Evolutionary conservation across 106 monocot species (phyloP).

Genomic region (Triglochin maritima): DNA sequence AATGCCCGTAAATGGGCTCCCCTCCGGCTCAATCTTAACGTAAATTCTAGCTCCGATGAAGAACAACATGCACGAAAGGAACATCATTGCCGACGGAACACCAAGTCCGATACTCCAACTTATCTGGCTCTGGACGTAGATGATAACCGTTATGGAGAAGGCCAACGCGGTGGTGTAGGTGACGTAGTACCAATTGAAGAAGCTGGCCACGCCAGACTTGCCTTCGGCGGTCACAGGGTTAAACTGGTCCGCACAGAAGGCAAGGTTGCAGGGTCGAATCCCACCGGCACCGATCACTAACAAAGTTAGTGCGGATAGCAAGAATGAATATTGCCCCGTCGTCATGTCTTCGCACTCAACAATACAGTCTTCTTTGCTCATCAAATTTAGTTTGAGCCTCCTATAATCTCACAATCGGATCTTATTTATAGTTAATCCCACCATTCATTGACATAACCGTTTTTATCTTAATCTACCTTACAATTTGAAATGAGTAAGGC

Average conservation of each 20-base stretch:
- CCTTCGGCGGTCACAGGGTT: constrained; percentile 54
- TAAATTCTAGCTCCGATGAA: constrained; percentile 35
- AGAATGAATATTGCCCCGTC: background rate
- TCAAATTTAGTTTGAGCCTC: too few species aligned
- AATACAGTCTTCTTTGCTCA: background rate
- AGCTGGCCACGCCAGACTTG: constrained; percentile 56
- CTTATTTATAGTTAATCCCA: too few species aligned
- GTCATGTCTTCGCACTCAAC: background rate
- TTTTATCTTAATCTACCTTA: too few species aligned
- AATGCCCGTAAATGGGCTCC: constrained; percentile 27
- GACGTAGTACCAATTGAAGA: constrained; percentile 96
- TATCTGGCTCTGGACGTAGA: constrained; percentile 65
- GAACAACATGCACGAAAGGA: constrained; percentile 44
- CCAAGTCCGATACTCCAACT: constrained; percentile 58
- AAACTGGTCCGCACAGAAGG: constrained; percentile 65
- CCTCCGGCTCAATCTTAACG: constrained; percentile 20
- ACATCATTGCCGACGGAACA: constrained; percentile 55
- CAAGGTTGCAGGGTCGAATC: constrained; percentile 15
- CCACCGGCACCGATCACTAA: constrained; percentile 8
- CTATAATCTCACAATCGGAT: too few species aligned
- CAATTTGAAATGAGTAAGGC: too few species aligned
- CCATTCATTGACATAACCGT: too few species aligned
- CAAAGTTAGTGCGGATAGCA: background rate
- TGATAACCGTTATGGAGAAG: constrained; percentile 54
- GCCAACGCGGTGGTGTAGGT: constrained; percentile 55